Base-by-base conservation (phyloP, 2,329 filamentous ascomycete genomes). In the Coniochaeta ligniaria region DNA sequence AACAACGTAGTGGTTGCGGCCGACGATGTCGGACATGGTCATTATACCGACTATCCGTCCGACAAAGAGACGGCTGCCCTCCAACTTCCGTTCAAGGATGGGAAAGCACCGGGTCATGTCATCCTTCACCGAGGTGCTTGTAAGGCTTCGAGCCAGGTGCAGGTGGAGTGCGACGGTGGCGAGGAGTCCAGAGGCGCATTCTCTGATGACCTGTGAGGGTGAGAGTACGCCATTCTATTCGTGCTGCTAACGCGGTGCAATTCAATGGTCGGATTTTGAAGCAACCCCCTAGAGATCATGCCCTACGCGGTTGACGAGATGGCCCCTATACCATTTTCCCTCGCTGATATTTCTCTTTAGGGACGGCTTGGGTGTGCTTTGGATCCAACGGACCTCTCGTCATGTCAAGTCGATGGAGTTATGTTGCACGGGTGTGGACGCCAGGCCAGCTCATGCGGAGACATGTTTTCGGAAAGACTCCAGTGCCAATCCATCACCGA, bases 31-130 rank as follows among this genome's bases (percentile, higher is more conserved):
- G 67, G 68, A 16, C 56, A 61, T 7, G 69, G 69, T 7, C 68
- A 69, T 57, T 61, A 64, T 60, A 70, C 68, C 12, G 66, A 64
- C n/a, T 70, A 70, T 59, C 68, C 68, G 1, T 59, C 61, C 6
- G 64, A 68, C 36, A 64, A 62, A 28, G 60, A 63, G 33, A 65
- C 65, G 5, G 64, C 67, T 47, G 67, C 68, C 24, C 55, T 71
- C 43, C 68, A 70, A 63, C 61, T 69, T 31, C 67, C 69, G 2
- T 68, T 70, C 59, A 56, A 57, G 35, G 59, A 68, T 22, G 66
- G 65, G 3, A 70, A 62, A 26, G 24, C 58, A 3, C 63, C 62
- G 17, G 38, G 58, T 14, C 60, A 60, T 47, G n/a, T 43, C 12
- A 31, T 60, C 3, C 47, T 60, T 3, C 14, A 57, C 14, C 17